Evolutionary conservation across 2,329 filamentous ascomycete genomes (phyloP), one percentile per base, ranked within the genome.

Genomic region (Pseudovirgaria hyperparasitica): DNA sequence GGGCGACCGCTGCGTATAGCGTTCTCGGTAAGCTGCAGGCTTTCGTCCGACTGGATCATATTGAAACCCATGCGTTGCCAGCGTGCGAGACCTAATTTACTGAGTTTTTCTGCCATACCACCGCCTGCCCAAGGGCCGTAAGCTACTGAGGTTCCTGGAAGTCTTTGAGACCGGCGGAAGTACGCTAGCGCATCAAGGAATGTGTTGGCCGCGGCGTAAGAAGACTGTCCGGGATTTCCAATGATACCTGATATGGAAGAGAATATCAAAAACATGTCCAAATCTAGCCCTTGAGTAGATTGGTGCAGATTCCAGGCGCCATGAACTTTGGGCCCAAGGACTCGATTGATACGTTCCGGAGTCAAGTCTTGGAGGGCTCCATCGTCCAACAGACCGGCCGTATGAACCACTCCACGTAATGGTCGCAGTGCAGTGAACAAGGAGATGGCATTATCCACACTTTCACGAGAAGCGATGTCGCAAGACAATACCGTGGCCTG

Each of bases 171-270:
- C 18, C 12, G 28, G 9, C 40, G 29, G 5, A 28, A 20, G 16
- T 25, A 18, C 9, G 29, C 29, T 11, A 38, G 22, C 6, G 50
- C 40, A 19, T 62, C 53, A 9, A 64, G 45, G 47, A 60, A 67
- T 20, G 54, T 54, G 38, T 67, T 67, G 16, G 57, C 64, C 0
- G 62, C 60, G 3, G 60, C 54, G 40, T 73, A 73, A 3, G 65
- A 64, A 4, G 63, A 61, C 32, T 70, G 65, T 0, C 62, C 63
- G 24, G 41, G 34, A 43, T 65, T 63, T 54, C 54, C 66, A 10
- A 70, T 52, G 13, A 64, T 57, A 3, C 63, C 59, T 0, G 61
- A 57, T 3, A 64, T 65, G 0, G 67, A 71, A n/a, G 68, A 58
- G 34, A 42, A 43, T 12, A 53, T 29, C 18, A 60, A 31, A 44